These are phyloP conservation scores for Dendrobium nobile DNA, from an alignment of 106 monocot species.

Conservation along the genomic window DNA sequence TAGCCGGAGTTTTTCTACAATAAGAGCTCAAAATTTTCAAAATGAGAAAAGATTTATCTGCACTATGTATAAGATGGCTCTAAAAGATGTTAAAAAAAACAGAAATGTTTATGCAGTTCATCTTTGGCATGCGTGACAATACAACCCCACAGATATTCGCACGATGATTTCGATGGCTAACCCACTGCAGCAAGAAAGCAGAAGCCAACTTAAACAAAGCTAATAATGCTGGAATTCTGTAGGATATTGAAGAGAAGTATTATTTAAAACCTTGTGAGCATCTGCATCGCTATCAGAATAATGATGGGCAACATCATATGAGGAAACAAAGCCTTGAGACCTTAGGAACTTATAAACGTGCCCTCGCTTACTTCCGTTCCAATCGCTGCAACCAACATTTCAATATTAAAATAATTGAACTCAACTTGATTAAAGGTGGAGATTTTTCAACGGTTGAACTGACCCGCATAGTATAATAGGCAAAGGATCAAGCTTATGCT, in stretches of 20 bases:
- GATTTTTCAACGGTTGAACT: slow-evolving; percentile 11
- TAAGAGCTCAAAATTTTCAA: neutral
- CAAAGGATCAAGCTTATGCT: slow-evolving; percentile 61
- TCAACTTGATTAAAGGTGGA: too few species aligned
- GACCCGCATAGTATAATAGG: slow-evolving; percentile 93
- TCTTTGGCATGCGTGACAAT: too few species aligned
- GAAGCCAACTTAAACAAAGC: neutral
- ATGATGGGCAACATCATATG: slow-evolving; percentile 91
- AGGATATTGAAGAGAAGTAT: neutral
- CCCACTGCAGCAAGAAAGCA: slow-evolving; percentile 53
- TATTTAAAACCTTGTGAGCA: slow-evolving; percentile 72
- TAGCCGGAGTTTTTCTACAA: too few species aligned
- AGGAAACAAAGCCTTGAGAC: slow-evolving; percentile 91
- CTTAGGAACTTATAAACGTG: slow-evolving; percentile 96
- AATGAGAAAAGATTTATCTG: too few species aligned
- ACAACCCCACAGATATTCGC: slow-evolving; percentile 99
- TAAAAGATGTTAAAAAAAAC: neutral
- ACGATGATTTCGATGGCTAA: slow-evolving; percentile 95
- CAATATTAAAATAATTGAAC: too few species aligned
- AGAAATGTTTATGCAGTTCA: too few species aligned
- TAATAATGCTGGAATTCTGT: neutral
- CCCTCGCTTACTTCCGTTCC: slow-evolving; percentile 99
- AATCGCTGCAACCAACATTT: slow-evolving; percentile 48
- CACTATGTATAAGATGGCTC: neutral
- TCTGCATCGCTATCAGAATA: slow-evolving; percentile 91